Evolutionary conservation across 78 protist genomes (phyloP).

Genomic region (Ministeria vibrans): DNA sequence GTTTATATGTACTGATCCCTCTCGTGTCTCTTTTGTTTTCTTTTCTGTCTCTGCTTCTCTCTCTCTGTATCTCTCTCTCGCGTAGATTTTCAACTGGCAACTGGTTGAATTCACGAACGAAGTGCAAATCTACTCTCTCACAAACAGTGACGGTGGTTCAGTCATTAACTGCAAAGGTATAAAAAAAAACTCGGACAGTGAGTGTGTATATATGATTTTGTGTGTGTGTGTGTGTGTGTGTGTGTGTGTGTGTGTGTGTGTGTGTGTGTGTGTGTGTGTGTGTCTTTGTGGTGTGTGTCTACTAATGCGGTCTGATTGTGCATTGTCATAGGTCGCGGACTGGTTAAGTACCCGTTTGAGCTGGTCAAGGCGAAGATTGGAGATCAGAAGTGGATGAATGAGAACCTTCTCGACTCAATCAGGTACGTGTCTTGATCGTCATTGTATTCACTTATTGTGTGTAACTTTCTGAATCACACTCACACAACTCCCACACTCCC

Average conservation of each 20-base stretch:
- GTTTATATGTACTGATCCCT: too few relatives aligned
- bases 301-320: too few relatives aligned
- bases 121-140: background rate
- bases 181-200: background rate
- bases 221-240: background rate
- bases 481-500: background rate
- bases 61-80: background rate
- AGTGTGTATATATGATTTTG: background rate
- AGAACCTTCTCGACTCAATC: too few relatives aligned
- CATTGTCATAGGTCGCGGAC: too few relatives aligned
- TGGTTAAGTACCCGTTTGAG: too few relatives aligned
- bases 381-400: too few relatives aligned
- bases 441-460: background rate
- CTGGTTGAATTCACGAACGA: background rate
- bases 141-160: background rate
- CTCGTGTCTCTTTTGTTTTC: constrained; percentile 1
- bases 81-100: background rate
- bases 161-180: background rate
- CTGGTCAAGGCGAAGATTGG: too few relatives aligned
- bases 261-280: constrained; percentile 8
- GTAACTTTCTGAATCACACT: background rate
- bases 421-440: background rate
- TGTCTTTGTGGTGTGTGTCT: too few relatives aligned
- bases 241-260: background rate
- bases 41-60: background rate